Base-by-base conservation (phyloP, 2,329 filamentous ascomycete genomes). In the Penicillium hordei region DNA sequence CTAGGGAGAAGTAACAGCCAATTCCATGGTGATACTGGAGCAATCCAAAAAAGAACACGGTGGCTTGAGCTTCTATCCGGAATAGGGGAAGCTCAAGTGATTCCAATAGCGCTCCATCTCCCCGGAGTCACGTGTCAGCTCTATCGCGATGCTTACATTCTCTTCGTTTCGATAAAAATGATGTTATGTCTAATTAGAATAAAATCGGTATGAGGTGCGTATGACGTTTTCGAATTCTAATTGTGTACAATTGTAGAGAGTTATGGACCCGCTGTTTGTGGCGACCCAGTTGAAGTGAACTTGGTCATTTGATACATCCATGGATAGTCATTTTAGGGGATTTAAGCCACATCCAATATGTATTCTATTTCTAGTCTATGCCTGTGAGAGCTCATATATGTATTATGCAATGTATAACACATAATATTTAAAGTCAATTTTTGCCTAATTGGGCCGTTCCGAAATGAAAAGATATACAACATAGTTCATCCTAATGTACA, bases 71-170 rank as follows among this genome's bases (percentile, higher is more conserved):
- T 52, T 49, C 52, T 25, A 19, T 48, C 38, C 40, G 55, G 51
- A 65, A 64, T 60, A 63, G 65, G 63, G 61, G 61, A 60, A 63
- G 60, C 57, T 58, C 56, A n/a, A 48, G 52, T 59, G 53, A 57
- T 59, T 54, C 53, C 45, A 4, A 27, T 52, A 55, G 23, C 53
- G 62, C 64, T 64, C 61, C 49, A 21, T 23, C 19, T 9, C 9
- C 8, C 31, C 55, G 15, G 29, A 43, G 55, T 65, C 63, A 65
- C 63, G 61, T 65, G 62, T 17, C 1, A 1, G 23, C 7, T 29
- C 25, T 19, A 38, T 27, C 23, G n/a, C 21, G 46, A 33, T 9
- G 36, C 5, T 19, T 10, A 38, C n/a, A 39, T 21, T 39, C 9
- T 39, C 36, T 19, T 19, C 9, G 21, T 39, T 39, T 12, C 4